Conservation (phyloP, 2,329 filamentous ascomycete genomes). For the Alternaria dauci region DNA sequence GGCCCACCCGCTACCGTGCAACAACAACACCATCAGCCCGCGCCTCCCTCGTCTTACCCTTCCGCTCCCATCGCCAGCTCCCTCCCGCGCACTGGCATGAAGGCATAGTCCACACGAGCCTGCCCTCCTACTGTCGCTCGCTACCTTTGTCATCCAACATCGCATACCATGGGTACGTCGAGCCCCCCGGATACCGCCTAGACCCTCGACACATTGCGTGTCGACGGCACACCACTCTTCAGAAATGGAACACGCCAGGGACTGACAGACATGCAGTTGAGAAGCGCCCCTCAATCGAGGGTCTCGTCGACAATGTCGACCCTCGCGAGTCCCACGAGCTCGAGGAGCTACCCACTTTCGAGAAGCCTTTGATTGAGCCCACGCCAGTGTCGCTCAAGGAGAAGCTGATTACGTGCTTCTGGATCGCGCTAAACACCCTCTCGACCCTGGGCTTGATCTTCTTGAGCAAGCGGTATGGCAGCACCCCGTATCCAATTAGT, state of each 20-base stretch:
- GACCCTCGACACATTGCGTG: constrained; percentile 5
- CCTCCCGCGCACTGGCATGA: constrained; percentile 31
- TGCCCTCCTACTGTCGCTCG: constrained; percentile 31
- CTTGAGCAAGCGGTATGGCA: constrained; percentile 55
- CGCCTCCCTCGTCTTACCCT: constrained; percentile 1
- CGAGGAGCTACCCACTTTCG: constrained; percentile 47
- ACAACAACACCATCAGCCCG: constrained; percentile 5
- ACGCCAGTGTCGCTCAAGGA: constrained; percentile 44
- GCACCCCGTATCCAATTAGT: neutral
- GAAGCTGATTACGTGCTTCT: constrained; percentile 50
- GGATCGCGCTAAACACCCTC: constrained; percentile 56
- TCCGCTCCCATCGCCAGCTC: neutral
- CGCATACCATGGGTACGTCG: constrained; percentile 40
- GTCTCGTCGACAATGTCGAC: constrained; percentile 50
- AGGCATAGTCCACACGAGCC: constrained; percentile 31
- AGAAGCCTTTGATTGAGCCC: constrained; percentile 38
- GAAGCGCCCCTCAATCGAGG: constrained; percentile 50
- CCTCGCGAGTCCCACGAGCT: constrained; percentile 46
- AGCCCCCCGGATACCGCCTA: constrained; percentile 1
- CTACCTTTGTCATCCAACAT: constrained; percentile 26
- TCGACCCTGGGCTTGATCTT: constrained; percentile 57
- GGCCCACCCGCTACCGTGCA: constrained; percentile 11
- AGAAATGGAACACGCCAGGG: neutral
- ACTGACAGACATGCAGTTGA: constrained; percentile 44
- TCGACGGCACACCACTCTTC: neutral